Evolutionary conservation across 345 rosid genomes (phyloP), one percentile per base, ranked within the genome.

Genomic region (Euphorbia tirucalli): DNA sequence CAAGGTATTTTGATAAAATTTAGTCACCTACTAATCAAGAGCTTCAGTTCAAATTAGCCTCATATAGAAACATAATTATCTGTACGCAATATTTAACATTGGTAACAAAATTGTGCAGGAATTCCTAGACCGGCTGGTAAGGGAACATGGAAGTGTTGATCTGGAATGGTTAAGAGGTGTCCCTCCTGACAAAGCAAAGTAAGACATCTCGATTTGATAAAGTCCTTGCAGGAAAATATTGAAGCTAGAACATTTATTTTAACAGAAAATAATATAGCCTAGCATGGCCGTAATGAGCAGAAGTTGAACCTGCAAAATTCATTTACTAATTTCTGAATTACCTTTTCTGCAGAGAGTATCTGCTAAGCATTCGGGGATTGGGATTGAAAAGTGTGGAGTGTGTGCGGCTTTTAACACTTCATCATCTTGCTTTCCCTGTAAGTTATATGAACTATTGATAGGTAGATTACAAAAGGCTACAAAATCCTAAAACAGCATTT

Each of bases 381-480:
- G 98, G 98, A 41, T 69, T 94, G 76, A 94, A 94, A 85, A 94
- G 98, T 73, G 98, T 94, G 55, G 98, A 94, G 73, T 94, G 98
- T 52, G 97, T 94, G 74, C 78, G 97, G 71, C 95, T 94, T 75
- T 81, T 94, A 68, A 92, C 96, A 64, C 98, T 94, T 57, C 97
- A 90, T 73, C 87, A 94, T 72, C 85, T 90, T 50, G 98, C 98
- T 65, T 94, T 94, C 73, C 98, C 97, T 27, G 98, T 94, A 83
- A 87, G 88, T 71, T 75, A 61, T 70, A 65, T 48, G 21, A 72
- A 72, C 68, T 72, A 71, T 64, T 63, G 21, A 54, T 24, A 2
- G 21, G 49, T 13, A 69, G 61, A 66, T 73, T 52, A 61, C 50
- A 39, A 24, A 50, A 57, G 31, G 61, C 52, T 75, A 65, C 66